These are phyloP conservation scores for Fusarium ambrosium DNA, from an alignment of 2,329 filamentous ascomycete genomes.

Conservation along the genomic window DNA sequence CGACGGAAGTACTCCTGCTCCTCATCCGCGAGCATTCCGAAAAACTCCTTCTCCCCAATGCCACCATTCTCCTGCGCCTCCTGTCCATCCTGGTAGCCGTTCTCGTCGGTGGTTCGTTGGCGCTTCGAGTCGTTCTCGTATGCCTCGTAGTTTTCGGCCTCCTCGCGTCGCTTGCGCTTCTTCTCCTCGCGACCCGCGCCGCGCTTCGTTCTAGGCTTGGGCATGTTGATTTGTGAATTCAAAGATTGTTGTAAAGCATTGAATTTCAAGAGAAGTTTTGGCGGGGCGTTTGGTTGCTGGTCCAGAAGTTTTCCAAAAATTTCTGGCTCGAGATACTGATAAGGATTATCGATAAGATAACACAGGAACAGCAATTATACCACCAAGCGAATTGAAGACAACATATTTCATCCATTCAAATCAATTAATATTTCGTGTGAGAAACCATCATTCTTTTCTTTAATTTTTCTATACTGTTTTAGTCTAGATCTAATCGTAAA, in stretches of 20 bases:
- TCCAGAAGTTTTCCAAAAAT: conserved; percentile 38
- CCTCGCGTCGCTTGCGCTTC: conserved; percentile 56
- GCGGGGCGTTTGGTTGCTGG: conserved; percentile 27
- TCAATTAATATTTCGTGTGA: not conserved
- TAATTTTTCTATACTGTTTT: not conserved
- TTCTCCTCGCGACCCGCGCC: conserved; percentile 56
- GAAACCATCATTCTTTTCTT: not conserved
- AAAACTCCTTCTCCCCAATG: conserved; percentile 79
- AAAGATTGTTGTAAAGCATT: conserved; percentile 7
- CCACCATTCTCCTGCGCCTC: conserved; percentile 46
- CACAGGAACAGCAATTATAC: not conserved
- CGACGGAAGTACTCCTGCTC: conserved; percentile 97
- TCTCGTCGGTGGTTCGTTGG: conserved; percentile 43
- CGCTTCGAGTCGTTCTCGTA: conserved; percentile 44
- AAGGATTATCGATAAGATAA: conserved; percentile 39
- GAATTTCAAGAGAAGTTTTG: conserved; percentile 22
- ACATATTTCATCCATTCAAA: not conserved
- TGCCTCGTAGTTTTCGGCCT: conserved; percentile 37
- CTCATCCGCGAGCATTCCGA: conserved; percentile 90
- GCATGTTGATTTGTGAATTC: conserved; percentile 51
- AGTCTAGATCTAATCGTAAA: conserved; percentile 8
- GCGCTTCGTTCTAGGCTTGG: conserved; percentile 60
- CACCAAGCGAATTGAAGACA: not conserved
- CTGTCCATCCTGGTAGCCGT: conserved; percentile 42
- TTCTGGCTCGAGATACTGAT: conserved; percentile 1